Conservation (phyloP, 2,329 filamentous ascomycete species). For the Colletotrichum cereale region DNA sequence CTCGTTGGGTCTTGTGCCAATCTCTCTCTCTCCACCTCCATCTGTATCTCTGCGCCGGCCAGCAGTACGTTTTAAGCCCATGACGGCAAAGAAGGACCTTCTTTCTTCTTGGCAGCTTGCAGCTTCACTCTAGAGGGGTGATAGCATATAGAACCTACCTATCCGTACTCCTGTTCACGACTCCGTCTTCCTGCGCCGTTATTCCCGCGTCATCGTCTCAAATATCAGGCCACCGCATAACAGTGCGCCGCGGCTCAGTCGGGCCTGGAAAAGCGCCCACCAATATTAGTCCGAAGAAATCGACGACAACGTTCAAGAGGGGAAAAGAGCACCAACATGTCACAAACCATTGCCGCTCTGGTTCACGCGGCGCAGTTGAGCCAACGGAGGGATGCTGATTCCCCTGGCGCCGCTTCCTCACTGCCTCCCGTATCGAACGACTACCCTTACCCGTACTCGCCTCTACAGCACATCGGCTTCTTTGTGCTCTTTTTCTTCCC, state of each 20-base stretch:
- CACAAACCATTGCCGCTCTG: conserved; percentile 28
- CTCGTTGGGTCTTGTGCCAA: not conserved
- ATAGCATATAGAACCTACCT: conserved; percentile 20
- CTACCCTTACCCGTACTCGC: conserved; percentile 31
- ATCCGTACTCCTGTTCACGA: not conserved
- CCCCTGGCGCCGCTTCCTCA: not conserved
- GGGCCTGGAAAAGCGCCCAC: conserved; percentile 4
- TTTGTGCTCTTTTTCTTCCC: conserved; percentile 36
- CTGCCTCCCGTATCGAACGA: conserved; percentile 30
- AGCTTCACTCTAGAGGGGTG: not conserved
- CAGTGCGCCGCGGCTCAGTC: conserved; percentile 13
- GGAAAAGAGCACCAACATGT: conserved; percentile 11
- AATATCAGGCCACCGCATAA: not conserved
- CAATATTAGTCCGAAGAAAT: not conserved
- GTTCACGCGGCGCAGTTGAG: conserved; percentile 29
- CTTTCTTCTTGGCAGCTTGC: not conserved
- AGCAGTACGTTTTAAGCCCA: not conserved
- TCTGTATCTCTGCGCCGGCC: not conserved
- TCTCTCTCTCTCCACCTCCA: not conserved
- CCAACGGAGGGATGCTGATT: not conserved
- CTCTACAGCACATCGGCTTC: conserved; percentile 27
- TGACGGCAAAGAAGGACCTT: not conserved
- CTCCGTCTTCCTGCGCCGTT: conserved; percentile 5
- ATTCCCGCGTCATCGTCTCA: conserved; percentile 4
- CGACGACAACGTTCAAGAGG: not conserved